Evolutionary conservation across 2,329 filamentous ascomycete species (phyloP).

Genomic region (Alternaria viburni): DNA sequence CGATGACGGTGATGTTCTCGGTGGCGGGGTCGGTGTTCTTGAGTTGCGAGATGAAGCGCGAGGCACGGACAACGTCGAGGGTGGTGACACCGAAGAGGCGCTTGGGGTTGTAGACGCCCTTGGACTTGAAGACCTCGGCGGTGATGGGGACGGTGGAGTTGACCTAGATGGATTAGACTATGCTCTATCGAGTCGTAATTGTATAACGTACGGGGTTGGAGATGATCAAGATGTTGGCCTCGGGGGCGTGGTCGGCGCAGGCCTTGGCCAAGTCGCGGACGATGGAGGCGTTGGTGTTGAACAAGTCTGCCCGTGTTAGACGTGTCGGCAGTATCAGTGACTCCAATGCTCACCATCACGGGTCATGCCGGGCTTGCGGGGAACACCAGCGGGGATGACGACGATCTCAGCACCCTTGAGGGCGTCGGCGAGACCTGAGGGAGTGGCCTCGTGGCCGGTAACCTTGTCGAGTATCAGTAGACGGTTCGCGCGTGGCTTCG

Average conservation of each 20-base stretch:
- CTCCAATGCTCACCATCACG: slow-evolving; percentile 71
- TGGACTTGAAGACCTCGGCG: slow-evolving; percentile 94
- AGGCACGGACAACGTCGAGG: slow-evolving; percentile 96
- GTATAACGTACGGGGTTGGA: slow-evolving; percentile 77
- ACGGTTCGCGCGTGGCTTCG: slow-evolving; percentile 7
- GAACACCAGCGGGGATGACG: slow-evolving; percentile 97
- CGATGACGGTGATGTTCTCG: slow-evolving; percentile 95
- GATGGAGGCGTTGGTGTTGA: slow-evolving; percentile 99
- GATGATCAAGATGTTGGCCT: slow-evolving; percentile 97
- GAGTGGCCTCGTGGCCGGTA: slow-evolving; percentile 82
- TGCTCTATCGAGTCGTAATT: neutral
- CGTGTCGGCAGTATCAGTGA: neutral
- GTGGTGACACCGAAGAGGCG: slow-evolving; percentile 99
- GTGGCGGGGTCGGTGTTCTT: slow-evolving; percentile 87
- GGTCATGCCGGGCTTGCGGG: slow-evolving; percentile 99
- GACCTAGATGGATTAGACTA: slow-evolving; percentile 55
- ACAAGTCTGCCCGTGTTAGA: slow-evolving; percentile 70
- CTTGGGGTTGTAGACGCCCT: slow-evolving; percentile 98
- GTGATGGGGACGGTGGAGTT: slow-evolving; percentile 99
- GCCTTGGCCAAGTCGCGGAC: slow-evolving; percentile 98
- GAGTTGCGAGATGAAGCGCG: slow-evolving; percentile 95
- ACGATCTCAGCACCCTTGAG: slow-evolving; percentile 92
- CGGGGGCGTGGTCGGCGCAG: slow-evolving; percentile 82
- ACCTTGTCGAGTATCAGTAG: slow-evolving; percentile 59
- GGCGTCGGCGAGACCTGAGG: slow-evolving; percentile 75